phyloP scores from a whole-genome alignment of 371 early-diverging fungal genomes.

The Mucor ambiguus region DNA sequence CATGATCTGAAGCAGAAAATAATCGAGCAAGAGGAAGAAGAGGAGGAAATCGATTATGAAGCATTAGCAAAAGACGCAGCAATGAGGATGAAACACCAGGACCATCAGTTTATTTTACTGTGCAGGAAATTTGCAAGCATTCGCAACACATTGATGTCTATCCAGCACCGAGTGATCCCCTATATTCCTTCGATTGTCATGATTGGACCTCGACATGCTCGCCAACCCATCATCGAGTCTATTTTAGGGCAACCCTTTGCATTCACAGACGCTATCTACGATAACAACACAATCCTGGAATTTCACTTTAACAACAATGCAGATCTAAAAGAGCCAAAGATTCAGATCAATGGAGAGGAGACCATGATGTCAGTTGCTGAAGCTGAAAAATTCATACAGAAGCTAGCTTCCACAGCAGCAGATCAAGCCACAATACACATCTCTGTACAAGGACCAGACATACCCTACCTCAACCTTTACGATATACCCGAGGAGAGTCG shows the following conservation, averaged over 20 bases:
- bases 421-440: conserved; percentile 79
- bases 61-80: not conserved
- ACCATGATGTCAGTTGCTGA: not conserved
- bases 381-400: not conserved
- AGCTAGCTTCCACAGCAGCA: not conserved
- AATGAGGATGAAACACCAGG: conserved; percentile 31
- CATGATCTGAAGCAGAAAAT: conserved; percentile 3
- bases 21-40: conserved; percentile 6
- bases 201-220: conserved; percentile 66
- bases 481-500: conserved; percentile 98
- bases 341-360: conserved; percentile 3
- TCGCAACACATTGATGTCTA: conserved; percentile 84
- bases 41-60: conserved; percentile 16
- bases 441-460: conserved; percentile 86
- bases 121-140: conserved; percentile 92
- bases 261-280: not conserved
- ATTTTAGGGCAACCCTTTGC: conserved; percentile 96
- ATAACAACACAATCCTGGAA: conserved; percentile 4
- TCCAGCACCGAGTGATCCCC: conserved; percentile 71
- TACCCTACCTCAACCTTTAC: conserved; percentile 95
- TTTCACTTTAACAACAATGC: conserved; percentile 11
- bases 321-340: conserved; percentile 4
- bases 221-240: conserved; percentile 93
- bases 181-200: conserved; percentile 96
- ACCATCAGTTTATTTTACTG: conserved; percentile 80